Conservation (phyloP, 2,329 filamentous ascomycete species). For the Tolypocladium inflatum region DNA sequence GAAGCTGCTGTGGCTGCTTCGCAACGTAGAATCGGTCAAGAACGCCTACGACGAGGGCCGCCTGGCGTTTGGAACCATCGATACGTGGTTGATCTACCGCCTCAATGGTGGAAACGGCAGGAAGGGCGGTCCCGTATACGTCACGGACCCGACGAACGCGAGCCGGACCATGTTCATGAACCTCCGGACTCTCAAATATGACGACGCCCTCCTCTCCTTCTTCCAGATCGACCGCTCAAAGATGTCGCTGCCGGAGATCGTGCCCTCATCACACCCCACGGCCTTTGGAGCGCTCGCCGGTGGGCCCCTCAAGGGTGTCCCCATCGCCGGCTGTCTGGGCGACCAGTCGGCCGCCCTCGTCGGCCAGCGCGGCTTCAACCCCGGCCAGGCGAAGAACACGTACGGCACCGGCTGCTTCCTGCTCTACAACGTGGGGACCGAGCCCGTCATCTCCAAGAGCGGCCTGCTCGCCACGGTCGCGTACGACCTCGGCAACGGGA, state of each 20-base stretch:
- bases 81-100: conserved; percentile 80
- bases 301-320: conserved; percentile 59
- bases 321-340: conserved; percentile 75
- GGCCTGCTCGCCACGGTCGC: conserved; percentile 81
- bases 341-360: conserved; percentile 83
- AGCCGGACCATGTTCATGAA: conserved; percentile 95
- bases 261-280: conserved; percentile 65
- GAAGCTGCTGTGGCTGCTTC: conserved; percentile 75
- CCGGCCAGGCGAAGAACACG: conserved; percentile 81
- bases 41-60: conserved; percentile 67
- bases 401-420: conserved; percentile 88
- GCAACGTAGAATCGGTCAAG: conserved; percentile 58
- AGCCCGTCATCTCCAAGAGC: conserved; percentile 76
- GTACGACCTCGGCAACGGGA: conserved; percentile 61
- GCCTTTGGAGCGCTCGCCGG: conserved; percentile 59
- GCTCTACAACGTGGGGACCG: conserved; percentile 77
- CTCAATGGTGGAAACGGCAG: conserved; percentile 64
- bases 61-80: conserved; percentile 78
- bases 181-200: conserved; percentile 69
- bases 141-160: conserved; percentile 82
- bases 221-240: conserved; percentile 64
- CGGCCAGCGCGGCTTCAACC: conserved; percentile 74
- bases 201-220: conserved; percentile 66
- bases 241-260: conserved; percentile 70
- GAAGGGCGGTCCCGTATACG: conserved; percentile 49